Percentiles rank a stretch among this genome's conserved stretches.
Conservation (phyloP, 148 eudicot species). For the Bassia scoparia region DNA sequence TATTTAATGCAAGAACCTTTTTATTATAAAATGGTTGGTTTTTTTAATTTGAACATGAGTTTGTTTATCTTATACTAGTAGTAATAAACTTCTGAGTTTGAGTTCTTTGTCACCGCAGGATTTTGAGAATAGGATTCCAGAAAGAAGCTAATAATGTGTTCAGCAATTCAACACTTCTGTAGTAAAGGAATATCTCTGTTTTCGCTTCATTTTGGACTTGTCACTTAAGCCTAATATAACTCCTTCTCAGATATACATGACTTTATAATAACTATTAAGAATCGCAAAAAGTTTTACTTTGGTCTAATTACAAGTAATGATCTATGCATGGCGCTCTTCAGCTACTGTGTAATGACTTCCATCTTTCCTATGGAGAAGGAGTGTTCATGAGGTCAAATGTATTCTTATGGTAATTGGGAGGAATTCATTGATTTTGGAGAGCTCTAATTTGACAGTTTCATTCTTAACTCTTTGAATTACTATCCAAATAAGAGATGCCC, state of each 20-base stretch:
- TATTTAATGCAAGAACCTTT: too few species aligned
- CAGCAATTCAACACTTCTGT: constrained; percentile 90
- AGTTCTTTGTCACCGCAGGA: constrained; percentile 40
- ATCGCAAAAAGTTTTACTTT: too few species aligned
- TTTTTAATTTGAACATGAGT: not conserved
- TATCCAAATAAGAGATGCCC: constrained; percentile 53
- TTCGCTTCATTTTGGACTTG: not conserved
- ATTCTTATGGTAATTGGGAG: not conserved
- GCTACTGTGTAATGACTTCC: too few species aligned
- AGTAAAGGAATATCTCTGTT: constrained; percentile 57
- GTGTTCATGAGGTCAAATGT: not conserved
- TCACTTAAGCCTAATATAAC: too few species aligned
- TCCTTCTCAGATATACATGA: too few species aligned
- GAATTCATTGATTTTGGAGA: not conserved
- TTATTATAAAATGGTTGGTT: not conserved
- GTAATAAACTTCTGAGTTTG: not conserved
- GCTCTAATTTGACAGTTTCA: not conserved
- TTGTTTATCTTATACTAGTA: not conserved
- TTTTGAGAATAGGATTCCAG: constrained; percentile 92
- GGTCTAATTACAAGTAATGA: too few species aligned
- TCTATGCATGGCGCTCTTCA: too few species aligned
- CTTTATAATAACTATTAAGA: too few species aligned
- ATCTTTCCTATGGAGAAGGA: too few species aligned
- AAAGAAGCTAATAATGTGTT: constrained; percentile 81
- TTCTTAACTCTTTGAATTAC: not conserved